Base-by-base conservation (phyloP, 208 protist genomes). In the Leishmania tarentolae region DNA sequence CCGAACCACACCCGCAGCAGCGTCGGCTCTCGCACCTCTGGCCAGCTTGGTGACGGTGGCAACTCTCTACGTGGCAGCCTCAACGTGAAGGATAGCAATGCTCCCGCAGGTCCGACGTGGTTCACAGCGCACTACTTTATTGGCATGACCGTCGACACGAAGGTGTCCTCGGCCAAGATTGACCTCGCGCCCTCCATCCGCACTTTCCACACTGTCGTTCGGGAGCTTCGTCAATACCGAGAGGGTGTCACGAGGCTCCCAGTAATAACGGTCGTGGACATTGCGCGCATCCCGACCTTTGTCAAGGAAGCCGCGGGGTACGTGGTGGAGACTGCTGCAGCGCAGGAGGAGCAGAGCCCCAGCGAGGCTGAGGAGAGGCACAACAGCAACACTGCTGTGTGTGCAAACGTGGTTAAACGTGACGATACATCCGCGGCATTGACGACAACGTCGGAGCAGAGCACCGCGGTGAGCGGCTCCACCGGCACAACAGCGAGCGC, bases 91-190 rank as follows among this genome's bases (percentile, higher is more conserved):
- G 63, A 80, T 63, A 59, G 76, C 70, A 59, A 42, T 15, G 73
- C 61, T 4, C 21, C 79, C 11, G 42, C 47, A 8, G 69, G 59
- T 3, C 75, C 79, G 71, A 74, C 61, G 9, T 81, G 70, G 76
- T 90, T 86, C 80, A 94, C 88, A 52, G 91, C 91, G 69, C 86
- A 96, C 72, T 97, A 97, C 86, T 95, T 90, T 83, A 93, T 97
- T 78, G 94, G 92, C 50, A 94, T 97, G 88, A 91, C 88, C 17
- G 94, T 96, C 19, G 91, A 96, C 76, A 73, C 81, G 63, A 89
- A 73, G 59, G 77, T 93, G 31, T 84, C 86, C 4, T 86, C 83
- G 17, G 84, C 81, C 13, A 89, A 86, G 57, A 93, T 97, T 72
- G 89, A 95, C 78, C 85, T 96, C 9, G 84, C 84, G 28, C 90